phyloP scores from a whole-genome alignment of 2,329 filamentous ascomycete species.

The Aspergillus sp. region DNA sequence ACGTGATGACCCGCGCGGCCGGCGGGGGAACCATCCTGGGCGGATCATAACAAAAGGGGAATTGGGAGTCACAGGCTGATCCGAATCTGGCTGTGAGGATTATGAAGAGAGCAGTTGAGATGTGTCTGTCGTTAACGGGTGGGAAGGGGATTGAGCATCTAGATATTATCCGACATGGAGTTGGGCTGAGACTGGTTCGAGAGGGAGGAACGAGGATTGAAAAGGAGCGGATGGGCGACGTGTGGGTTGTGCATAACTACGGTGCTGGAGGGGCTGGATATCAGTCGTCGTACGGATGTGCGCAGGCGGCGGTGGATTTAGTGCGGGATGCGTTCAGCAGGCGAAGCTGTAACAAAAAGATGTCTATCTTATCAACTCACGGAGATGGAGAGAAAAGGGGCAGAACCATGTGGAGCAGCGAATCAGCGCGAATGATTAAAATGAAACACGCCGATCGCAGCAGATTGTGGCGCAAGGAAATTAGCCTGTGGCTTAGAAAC shows the following conservation, averaged over 20 bases:
- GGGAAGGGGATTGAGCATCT: conserved; percentile 60
- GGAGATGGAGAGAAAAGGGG: too few species aligned
- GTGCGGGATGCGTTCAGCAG: conserved; percentile 1
- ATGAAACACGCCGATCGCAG: too few species aligned
- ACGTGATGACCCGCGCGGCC: conserved; percentile 73
- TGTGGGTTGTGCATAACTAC: conserved; percentile 42
- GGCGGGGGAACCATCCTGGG: conserved; percentile 76
- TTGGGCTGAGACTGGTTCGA: conserved; percentile 70
- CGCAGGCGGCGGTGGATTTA: conserved; percentile 51
- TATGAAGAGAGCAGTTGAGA: conserved; percentile 58
- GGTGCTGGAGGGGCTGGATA: conserved; percentile 51
- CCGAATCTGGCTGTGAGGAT: conserved; percentile 72
- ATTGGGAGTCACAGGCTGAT: conserved; percentile 73
- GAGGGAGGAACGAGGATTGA: conserved; percentile 70
- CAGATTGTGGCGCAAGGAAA: too few species aligned
- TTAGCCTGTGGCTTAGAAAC: too few species aligned
- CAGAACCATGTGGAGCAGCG: too few species aligned
- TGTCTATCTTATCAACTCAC: too few species aligned
- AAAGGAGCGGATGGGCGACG: conserved; percentile 58
- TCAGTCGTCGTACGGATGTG: conserved; percentile 61
- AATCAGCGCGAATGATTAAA: too few species aligned
- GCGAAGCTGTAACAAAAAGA: conserved; percentile 1
- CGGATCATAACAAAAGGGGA: conserved; percentile 70
- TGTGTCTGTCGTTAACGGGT: conserved; percentile 37
- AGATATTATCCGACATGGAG: conserved; percentile 70